Percentiles rank a stretch among this genome's conserved stretches.
These are phyloP conservation scores for Moniliella sp. DNA, from an alignment of 1,284 basidiomycete species.

Conservation along the genomic window DNA sequence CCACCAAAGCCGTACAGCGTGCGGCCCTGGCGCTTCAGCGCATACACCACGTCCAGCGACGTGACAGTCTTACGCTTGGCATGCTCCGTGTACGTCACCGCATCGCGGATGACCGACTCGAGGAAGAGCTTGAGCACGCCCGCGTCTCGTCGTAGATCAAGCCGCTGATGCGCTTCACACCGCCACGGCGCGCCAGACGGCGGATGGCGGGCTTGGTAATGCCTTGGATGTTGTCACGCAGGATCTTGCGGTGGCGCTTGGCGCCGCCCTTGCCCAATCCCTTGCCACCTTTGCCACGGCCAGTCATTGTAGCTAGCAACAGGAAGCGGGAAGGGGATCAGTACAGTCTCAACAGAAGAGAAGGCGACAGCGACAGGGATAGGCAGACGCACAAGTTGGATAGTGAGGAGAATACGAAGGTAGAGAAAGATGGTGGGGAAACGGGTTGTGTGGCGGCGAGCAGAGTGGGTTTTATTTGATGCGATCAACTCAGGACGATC, in stretches of 20 bases:
- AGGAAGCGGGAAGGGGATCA: no score
- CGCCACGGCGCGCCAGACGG: constrained; percentile 71
- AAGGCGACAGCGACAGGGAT: no score
- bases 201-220: constrained; percentile 80
- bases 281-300: constrained; percentile 33
- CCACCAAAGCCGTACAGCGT: constrained; percentile 71
- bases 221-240: constrained; percentile 35
- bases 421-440: no score
- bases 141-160: constrained; percentile 83
- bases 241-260: constrained; percentile 34
- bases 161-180: constrained; percentile 41
- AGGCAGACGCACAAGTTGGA: no score
- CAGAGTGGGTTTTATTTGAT: no score
- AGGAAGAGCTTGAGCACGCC: constrained; percentile 59
- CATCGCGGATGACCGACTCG: constrained; percentile 59
- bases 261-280: constrained; percentile 35
- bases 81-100: constrained; percentile 74
- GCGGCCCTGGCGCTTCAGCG: constrained; percentile 55
- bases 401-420: no score
- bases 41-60: constrained; percentile 73
- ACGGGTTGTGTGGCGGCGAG: no score
- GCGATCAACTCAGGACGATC: no score
- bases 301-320: constrained; percentile 18
- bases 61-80: constrained; percentile 77
- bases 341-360: no score